These are phyloP conservation scores for Lipomyces oligophaga DNA, from an alignment of 805 yeast genomes.

Conservation along the genomic window DNA sequence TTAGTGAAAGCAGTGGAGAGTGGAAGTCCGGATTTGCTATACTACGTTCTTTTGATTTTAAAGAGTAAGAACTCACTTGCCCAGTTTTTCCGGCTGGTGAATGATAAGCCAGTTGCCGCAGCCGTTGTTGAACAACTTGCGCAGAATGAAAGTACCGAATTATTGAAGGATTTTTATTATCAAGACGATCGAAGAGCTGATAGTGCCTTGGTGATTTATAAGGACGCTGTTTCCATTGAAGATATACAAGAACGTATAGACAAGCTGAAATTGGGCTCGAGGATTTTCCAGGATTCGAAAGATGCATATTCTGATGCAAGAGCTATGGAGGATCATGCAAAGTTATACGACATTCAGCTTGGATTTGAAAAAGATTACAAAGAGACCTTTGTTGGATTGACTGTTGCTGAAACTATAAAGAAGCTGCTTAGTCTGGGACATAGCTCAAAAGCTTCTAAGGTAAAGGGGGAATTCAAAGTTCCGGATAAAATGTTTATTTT, in stretches of 20 bases:
- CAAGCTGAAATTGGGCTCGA: constrained; percentile 33
- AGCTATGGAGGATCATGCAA: constrained; percentile 45
- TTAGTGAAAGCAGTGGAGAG: constrained; percentile 61
- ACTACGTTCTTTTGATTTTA: constrained; percentile 54
- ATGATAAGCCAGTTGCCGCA: constrained; percentile 44
- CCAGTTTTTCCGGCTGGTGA: constrained; percentile 64
- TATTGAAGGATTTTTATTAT: constrained; percentile 53
- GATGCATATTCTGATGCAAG: constrained; percentile 40
- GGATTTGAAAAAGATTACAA: constrained; percentile 44
- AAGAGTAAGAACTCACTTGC: constrained; percentile 55
- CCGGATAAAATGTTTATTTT: constrained; percentile 40
- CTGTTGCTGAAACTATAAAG: constrained; percentile 49
- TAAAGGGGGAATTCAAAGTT: constrained; percentile 53
- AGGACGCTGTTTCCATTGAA: constrained; percentile 28
- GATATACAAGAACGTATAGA: constrained; percentile 31
- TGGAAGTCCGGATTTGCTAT: constrained; percentile 56
- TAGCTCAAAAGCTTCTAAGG: constrained; percentile 45
- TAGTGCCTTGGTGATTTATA: constrained; percentile 44
- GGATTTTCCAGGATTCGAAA: constrained; percentile 39
- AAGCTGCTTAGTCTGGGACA: constrained; percentile 50
- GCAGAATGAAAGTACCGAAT: constrained; percentile 36
- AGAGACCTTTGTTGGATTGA: constrained; percentile 40
- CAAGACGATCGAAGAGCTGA: constrained; percentile 60
- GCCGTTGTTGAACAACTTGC: constrained; percentile 42
- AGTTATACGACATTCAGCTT: constrained; percentile 45